These are phyloP conservation scores for Martiniozyma abietophila DNA, from an alignment of 805 yeast genomes.

Conservation along the genomic window DNA sequence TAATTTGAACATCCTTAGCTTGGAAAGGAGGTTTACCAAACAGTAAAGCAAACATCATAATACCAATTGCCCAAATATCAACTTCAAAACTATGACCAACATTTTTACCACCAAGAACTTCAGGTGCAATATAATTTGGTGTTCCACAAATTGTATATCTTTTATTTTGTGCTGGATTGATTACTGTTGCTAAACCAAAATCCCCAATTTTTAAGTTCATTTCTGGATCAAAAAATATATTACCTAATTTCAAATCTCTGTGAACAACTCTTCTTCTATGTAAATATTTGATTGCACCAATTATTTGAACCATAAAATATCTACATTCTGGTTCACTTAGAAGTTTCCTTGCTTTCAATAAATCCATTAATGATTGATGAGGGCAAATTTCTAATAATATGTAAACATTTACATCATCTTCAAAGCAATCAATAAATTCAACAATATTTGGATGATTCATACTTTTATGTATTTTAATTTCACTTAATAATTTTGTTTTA, in stretches of 20 bases:
- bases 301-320: constrained; percentile 79
- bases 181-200: constrained; percentile 96
- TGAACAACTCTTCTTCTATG: constrained; percentile 90
- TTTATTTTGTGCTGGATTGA: constrained; percentile 56
- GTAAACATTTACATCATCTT: constrained; percentile 90
- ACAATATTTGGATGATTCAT: constrained; percentile 87
- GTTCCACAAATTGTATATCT: constrained; percentile 97
- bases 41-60: constrained; percentile 87
- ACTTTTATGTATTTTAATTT: constrained; percentile 88
- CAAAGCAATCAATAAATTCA: constrained; percentile 91
- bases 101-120: constrained; percentile 79
- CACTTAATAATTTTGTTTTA: constrained; percentile 75
- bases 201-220: constrained; percentile 97
- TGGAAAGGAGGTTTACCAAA: constrained; percentile 97
- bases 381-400: constrained; percentile 91
- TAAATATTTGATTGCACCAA: constrained; percentile 90
- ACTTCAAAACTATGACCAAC: constrained; percentile 91
- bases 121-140: constrained; percentile 98
- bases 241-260: constrained; percentile 92
- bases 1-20: constrained; percentile 85
- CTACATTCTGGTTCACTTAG: constrained; percentile 89
- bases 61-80: constrained; percentile 97
- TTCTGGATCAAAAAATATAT: constrained; percentile 85
- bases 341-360: constrained; percentile 74
- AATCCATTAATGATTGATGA: constrained; percentile 88